Evolutionary conservation across 805 yeast genomes (phyloP).

Genomic region (Hanseniaspora lindneri): DNA sequence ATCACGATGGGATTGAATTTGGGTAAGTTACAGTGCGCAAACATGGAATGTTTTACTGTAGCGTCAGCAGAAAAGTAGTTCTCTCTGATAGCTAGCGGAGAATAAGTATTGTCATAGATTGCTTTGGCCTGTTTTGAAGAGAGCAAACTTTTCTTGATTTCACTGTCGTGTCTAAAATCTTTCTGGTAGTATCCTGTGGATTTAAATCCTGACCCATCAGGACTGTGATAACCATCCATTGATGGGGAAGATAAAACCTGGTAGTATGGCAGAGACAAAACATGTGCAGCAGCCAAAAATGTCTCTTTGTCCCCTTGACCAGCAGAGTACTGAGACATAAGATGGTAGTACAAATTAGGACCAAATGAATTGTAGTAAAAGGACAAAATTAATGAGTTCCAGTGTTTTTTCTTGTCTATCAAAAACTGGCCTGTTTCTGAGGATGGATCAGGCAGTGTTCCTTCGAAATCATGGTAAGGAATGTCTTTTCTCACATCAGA

Average conservation of each 20-base stretch:
- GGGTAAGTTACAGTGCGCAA: conserved; percentile 33
- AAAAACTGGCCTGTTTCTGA: conserved; percentile 64
- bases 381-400: conserved; percentile 46
- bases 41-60: conserved; percentile 23
- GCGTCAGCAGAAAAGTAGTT: conserved; percentile 15
- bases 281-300: conserved; percentile 55
- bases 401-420: conserved; percentile 48
- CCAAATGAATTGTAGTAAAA: conserved; percentile 60
- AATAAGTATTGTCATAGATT: not conserved
- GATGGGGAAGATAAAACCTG: conserved; percentile 35
- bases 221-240: conserved; percentile 30
- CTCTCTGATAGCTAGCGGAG: conserved; percentile 6
- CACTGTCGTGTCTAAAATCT: conserved; percentile 52
- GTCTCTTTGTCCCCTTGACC: conserved; percentile 82
- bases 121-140: conserved; percentile 2
- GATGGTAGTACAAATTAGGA: conserved; percentile 55
- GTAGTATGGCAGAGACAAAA: conserved; percentile 34
- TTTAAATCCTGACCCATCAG: conserved; percentile 32
- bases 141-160: conserved; percentile 1
- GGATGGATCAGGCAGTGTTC: conserved; percentile 56
- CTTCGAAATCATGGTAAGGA: conserved; percentile 48
- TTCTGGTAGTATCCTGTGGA: conserved; percentile 72
- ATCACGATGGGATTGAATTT: conserved; percentile 30
- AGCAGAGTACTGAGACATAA: conserved; percentile 61
- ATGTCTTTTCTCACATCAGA: conserved; percentile 21